Conservation (phyloP, 306 rosid genomes). For the Cucurbita ficifolia region DNA sequence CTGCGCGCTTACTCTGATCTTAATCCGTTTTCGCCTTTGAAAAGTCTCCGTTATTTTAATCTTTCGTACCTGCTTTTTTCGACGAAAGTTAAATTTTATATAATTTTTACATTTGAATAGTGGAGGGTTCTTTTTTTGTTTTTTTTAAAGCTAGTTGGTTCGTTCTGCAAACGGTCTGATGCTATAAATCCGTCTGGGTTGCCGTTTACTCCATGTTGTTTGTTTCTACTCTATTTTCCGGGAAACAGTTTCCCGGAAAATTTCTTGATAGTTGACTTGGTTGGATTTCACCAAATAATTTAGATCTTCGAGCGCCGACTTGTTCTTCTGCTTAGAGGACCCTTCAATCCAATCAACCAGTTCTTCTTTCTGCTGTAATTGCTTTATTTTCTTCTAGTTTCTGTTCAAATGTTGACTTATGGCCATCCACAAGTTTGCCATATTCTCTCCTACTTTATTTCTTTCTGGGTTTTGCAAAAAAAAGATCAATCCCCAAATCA, state of each 20-base stretch:
- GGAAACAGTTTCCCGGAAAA: constrained; percentile 9
- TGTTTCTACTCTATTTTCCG: not conserved
- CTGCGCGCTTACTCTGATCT: not conserved
- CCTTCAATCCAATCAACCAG: not conserved
- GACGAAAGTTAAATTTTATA: not conserved
- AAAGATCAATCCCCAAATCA: not conserved
- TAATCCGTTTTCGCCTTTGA: not conserved
- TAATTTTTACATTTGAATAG: not conserved
- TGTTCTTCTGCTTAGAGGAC: not conserved
- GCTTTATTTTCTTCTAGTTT: not conserved
- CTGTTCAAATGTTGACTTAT: constrained; percentile 7
- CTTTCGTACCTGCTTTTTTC: not conserved
- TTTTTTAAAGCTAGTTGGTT: not conserved
- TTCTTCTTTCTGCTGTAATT: not conserved
- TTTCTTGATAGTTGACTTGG: constrained; percentile 25
- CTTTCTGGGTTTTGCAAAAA: not conserved
- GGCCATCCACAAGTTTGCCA: not conserved
- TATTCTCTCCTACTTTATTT: not conserved
- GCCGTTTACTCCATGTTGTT: not conserved
- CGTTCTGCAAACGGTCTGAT: not conserved
- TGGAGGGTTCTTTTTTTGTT: not conserved
- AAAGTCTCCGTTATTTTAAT: not conserved
- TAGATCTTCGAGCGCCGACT: constrained; percentile 4
- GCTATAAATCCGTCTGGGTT: not conserved
- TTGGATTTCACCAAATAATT: constrained; percentile 5